phyloP scores from a whole-genome alignment of 257 asterid species.

The Fraxinus anomala region DNA sequence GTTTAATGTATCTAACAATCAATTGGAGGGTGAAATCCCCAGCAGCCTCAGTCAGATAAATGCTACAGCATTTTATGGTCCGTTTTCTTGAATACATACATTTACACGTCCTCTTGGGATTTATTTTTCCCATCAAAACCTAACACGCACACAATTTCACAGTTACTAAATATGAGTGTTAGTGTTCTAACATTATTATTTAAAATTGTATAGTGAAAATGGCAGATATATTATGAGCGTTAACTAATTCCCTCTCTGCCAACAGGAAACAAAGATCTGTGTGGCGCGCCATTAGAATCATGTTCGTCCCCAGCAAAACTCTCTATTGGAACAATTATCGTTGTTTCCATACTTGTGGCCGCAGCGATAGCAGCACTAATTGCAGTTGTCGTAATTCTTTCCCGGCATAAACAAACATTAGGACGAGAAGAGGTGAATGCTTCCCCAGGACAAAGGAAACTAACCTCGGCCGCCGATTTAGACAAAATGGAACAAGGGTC shows the following conservation, averaged over 20 bases:
- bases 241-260: not conserved
- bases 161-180: not conserved
- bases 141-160: no score
- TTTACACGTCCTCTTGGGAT: not conserved
- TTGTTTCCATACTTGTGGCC: slow-evolving; percentile 36
- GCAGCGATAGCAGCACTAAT: slow-evolving; percentile 44
- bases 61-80: slow-evolving; percentile 55
- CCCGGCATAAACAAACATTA: slow-evolving; percentile 29
- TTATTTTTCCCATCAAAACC: no score
- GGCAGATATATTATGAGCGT: no score
- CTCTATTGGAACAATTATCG: slow-evolving; percentile 34
- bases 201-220: not conserved
- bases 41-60: slow-evolving; percentile 34
- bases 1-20: slow-evolving; percentile 55
- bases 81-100: not conserved
- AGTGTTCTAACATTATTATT: not conserved
- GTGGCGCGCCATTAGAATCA: slow-evolving; percentile 62
- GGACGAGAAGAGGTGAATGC: slow-evolving; percentile 13
- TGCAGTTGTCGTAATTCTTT: slow-evolving; percentile 51
- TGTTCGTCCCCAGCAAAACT: slow-evolving; percentile 40
- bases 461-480: slow-evolving; percentile 24
- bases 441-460: not conserved
- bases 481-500: slow-evolving; percentile 55
- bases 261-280: slow-evolving; percentile 64
- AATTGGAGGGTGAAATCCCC: slow-evolving; percentile 67